Evolutionary conservation across 495 filamentous ascomycete genomes (phyloP), one percentile per base, ranked within the genome.

Genomic region (Neurospora sp.): DNA sequence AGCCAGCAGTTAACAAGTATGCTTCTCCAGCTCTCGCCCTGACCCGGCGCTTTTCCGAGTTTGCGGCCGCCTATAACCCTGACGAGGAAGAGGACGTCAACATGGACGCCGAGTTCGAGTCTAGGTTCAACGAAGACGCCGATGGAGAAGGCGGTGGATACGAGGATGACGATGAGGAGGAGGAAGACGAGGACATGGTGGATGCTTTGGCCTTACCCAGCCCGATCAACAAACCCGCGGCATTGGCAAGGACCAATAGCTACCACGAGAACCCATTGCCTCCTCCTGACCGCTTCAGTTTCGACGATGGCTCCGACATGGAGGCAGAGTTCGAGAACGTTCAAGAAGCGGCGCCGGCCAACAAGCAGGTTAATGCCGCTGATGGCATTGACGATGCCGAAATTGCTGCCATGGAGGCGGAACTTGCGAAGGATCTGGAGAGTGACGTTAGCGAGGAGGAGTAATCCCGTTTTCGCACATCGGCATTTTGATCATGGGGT

Each of bases 351-450:
- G 31, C 27, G 2, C 53, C 53, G 53, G 12, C 14, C 27, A 35
- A 35, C 31, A 65, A 35, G 2, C 53, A 35, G 27, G 53, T 14
- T 35, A 65, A 65, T 16, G 53, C 14, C 27, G 53, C 53, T 65
- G 53, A 65, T 42, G 44, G 39, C 11, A 44, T 59, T 31, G 75
- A 77, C 27, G 70, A 73, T n/a, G 77, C 75, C 42, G 81, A 82
- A 61, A 83, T 81, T 73, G 80, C 81, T 46, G 81, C 82, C 46
- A 83, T 81, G 65, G 81, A 83, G 75, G 80, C 81, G 72, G 81
- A 82, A 20, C 82, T 53, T 12, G 72, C 65, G 14, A 41, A 71
- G 35, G 77, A 77, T 5, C 75, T 74, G 22, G 79, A 80, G 35
- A 74, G 75, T 41, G 73, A 72, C n/a, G 76, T 79, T 46, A 80